A percentile compares a stretch with the other conserved stretches of the same genome.
These are phyloP conservation scores for Eucalyptus paniculata DNA, from an alignment of 345 rosid genomes.

Conservation along the genomic window DNA sequence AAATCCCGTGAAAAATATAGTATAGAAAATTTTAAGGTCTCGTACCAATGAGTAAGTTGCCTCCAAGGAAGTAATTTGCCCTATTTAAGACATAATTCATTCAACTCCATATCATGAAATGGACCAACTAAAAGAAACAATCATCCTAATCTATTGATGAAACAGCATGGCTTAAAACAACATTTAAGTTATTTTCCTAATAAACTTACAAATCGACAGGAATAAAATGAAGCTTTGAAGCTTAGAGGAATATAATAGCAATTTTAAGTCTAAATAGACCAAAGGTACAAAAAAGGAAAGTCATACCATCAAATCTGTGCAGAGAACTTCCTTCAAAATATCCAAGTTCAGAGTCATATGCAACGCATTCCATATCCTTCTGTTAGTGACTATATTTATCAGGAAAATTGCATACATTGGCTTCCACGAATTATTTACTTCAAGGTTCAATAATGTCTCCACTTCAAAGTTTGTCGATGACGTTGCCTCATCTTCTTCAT, in stretches of 20 bases:
- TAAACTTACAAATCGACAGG: background rate
- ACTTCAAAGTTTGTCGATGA: conserved; percentile 4
- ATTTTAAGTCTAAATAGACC: background rate
- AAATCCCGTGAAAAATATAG: background rate
- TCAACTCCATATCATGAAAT: background rate
- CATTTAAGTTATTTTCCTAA: background rate
- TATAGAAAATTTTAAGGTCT: background rate
- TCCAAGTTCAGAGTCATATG: conserved; percentile 1
- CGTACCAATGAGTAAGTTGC: fast-evolving
- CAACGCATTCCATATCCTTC: conserved; percentile 24
- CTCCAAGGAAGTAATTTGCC: background rate
- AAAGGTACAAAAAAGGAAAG: background rate
- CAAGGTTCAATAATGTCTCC: background rate
- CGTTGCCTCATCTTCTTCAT: background rate
- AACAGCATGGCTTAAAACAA: background rate
- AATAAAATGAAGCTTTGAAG: background rate
- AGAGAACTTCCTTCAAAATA: conserved; percentile 7
- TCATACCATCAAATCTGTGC: conserved; percentile 12
- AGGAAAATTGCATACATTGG: conserved; percentile 11
- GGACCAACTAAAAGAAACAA: background rate
- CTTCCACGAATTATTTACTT: background rate
- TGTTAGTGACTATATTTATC: conserved; percentile 9
- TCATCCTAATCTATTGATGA: background rate
- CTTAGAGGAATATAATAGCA: background rate
- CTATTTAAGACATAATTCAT: background rate